Percentiles rank a stretch among this genome's conserved stretches.
Conservation (phyloP, 2,329 filamentous ascomycete species). For the Clonostachys solani region DNA sequence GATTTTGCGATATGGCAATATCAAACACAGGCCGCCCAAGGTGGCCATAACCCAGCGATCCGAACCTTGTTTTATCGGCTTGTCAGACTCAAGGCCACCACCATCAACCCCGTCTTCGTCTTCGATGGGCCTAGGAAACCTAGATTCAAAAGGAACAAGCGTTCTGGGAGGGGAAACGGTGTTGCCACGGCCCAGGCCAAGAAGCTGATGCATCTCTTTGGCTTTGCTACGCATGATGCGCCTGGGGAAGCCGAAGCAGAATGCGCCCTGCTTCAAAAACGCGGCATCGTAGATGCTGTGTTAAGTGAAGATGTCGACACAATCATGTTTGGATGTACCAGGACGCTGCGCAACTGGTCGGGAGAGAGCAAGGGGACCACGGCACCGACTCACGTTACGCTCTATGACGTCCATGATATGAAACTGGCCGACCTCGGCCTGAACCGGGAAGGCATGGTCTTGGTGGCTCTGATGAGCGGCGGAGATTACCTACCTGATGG, state of each 20-base stretch:
- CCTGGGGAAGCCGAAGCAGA: constrained; percentile 96
- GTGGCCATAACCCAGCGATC: constrained; percentile 82
- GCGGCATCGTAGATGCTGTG: constrained; percentile 86
- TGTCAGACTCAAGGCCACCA: constrained; percentile 67
- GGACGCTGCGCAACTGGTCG: constrained; percentile 79
- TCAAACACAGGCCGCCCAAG: constrained; percentile 80
- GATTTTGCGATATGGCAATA: constrained; percentile 98
- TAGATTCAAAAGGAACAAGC: constrained; percentile 82
- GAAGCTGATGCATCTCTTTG: constrained; percentile 78
- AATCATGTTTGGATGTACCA: constrained; percentile 88
- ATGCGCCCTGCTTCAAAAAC: constrained; percentile 78
- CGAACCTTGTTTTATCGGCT: constrained; percentile 92
- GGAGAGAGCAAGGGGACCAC: constrained; percentile 61
- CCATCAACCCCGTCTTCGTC: constrained; percentile 85
- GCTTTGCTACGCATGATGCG: constrained; percentile 78
- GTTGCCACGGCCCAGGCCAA: constrained; percentile 75
- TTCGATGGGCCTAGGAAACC: constrained; percentile 88
- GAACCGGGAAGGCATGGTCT: constrained; percentile 83
- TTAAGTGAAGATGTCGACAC: constrained; percentile 96
- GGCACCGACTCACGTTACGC: constrained; percentile 77
- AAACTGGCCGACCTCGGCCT: constrained; percentile 51
- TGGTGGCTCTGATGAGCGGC: constrained; percentile 91
- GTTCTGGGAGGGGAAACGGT: constrained; percentile 58
- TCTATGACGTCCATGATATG: constrained; percentile 65
- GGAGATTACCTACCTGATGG: constrained; percentile 92